Base-by-base conservation (phyloP, 2,329 filamentous ascomycete genomes). In the Coniochaeta ligniaria region DNA sequence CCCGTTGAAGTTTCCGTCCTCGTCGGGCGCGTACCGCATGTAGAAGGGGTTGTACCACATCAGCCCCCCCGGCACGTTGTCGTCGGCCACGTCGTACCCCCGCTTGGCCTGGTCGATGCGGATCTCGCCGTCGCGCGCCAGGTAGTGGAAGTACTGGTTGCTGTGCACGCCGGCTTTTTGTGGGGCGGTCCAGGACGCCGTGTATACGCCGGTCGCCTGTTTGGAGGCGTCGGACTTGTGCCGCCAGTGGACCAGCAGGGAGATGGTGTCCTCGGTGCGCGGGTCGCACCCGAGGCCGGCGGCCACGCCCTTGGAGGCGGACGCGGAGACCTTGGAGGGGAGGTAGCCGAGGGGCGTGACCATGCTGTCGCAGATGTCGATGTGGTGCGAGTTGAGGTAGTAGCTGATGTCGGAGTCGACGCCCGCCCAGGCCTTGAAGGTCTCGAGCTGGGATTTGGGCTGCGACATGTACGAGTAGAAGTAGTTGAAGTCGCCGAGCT, bases 401-500 rank as follows among this genome's bases (percentile, higher is more conserved):
- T 97, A 97, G 11, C 89, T 93, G 69, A 97, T 97, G 74, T 97
- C 94, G 33, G 89, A 93, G 67, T 96, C 92, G 69, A 88, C 86
- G 64, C 93, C 93, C 0, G 93, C 93, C 92, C 92, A 96, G 3
- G 92, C 89, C 76, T 92, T 93, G 86, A 96, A 96, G 0, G 92
- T 96, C 80, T 96, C 90, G 56, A 96, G 84, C 77, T 96, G 92
- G 58, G 83, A 91, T 78, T 96, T 96, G 63, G 89, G 90, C 80
- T 96, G 92, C 57, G 87, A 91, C 92, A 96, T 96, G 83, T 97
- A 97, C 68, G 85, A 89, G 83, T 96, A 97, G 74, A 96, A 97
- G 82, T 97, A 97, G 81, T 96, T 96, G 85, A 97, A 97, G 76
- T 96, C 92, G 65, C 93, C 93, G 8, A 97, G 80, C 59, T 81